Conservation (phyloP, 257 asterid genomes). For the Asclepias syriaca region DNA sequence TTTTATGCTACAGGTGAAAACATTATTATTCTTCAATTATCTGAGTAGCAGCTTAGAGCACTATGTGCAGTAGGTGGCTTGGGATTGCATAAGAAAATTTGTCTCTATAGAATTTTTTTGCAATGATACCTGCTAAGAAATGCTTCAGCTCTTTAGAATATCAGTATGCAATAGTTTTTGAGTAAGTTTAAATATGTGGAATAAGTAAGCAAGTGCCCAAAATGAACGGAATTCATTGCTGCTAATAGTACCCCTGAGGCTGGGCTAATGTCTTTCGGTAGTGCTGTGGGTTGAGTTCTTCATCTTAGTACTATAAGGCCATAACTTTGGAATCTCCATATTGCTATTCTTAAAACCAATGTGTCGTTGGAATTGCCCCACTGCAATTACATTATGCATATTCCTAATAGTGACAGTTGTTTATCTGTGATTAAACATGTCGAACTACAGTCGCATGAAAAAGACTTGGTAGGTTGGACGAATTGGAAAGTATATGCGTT, state of each 20-base stretch:
- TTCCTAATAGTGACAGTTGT: background rate
- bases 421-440: background rate
- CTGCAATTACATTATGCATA: background rate
- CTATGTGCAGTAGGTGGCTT: background rate
- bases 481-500: background rate
- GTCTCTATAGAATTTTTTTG: background rate
- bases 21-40: background rate
- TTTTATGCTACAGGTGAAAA: background rate
- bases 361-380: background rate
- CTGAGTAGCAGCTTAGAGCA: background rate
- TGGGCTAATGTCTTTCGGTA: background rate
- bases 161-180: background rate
- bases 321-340: background rate
- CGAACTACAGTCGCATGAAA: background rate
- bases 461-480: background rate
- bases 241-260: background rate
- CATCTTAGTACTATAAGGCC: background rate
- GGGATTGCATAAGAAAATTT: background rate
- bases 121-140: background rate
- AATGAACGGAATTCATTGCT: background rate
- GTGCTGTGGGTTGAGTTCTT: background rate
- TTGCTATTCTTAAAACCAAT: background rate
- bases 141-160: background rate
- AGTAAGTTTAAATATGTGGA: slow-evolving; percentile 1
- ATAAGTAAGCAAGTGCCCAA: background rate